Base-by-base conservation (phyloP, 371 early-diverging fungal species). In the Circinella minor region DNA sequence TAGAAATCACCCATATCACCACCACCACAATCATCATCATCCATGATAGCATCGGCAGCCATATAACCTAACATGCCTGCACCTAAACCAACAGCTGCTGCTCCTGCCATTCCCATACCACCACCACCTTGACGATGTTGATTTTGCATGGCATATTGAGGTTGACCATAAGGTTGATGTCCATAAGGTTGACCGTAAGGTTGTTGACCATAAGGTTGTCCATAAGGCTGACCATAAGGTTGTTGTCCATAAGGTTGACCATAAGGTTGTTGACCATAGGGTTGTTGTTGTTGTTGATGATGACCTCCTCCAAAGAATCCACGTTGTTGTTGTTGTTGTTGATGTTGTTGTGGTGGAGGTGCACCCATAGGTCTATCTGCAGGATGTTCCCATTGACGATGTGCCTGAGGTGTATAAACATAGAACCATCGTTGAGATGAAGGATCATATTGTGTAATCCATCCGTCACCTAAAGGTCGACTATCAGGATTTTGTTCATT, bases 331-430 rank as follows among this genome's bases (percentile, higher is more conserved):
- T 43, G 27, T 9, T 43, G 43, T 3, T 43, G 27, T 9, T 43
- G 43, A 0, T 43, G 65, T 34, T 71, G 67, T 46, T 74, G 76
- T 4, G 72, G 61, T 36, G 43, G 65, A 8, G 48, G 61, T 38
- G 48, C 67, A 57, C 49, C 65, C 34, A 79, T 11, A 7, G 77
- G 78, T 27, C 73, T 70, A 61, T 84, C 84, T 38, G 71, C 64
- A 37, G 84, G 84, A 73, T 81, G 84, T 36, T 84, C 82, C 84
- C 84, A 84, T 74, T 84, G 84, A 61, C 81, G 74, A 61, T 72
- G 73, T 36, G 79, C 80, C 13, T 74, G 80, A 8, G 84, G 82
- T 34, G 81, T 81, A 62, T 84, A 81, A 4, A 84, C 82, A 49
- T 84, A 84, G 60, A 84, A 84, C 78, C 77, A 84, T 18, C 71